These are phyloP conservation scores for Colletotrichum gigasporum DNA, from an alignment of 2,329 filamentous ascomycete genomes.

Conservation along the genomic window DNA sequence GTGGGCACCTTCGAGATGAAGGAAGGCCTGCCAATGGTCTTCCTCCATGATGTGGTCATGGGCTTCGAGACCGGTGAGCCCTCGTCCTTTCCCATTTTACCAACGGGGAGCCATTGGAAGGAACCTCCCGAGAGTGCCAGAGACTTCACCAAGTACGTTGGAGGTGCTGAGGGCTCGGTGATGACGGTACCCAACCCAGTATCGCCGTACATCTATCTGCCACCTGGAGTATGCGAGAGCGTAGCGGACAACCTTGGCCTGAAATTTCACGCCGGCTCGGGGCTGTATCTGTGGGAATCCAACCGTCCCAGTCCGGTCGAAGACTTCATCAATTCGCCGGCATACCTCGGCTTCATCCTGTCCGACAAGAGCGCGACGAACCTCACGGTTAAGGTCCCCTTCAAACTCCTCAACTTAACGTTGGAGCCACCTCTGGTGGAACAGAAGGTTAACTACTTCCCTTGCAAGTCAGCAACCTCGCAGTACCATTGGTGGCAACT, in stretches of 20 bases:
- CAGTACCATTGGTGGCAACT: conserved; percentile 18
- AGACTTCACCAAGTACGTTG: conserved; percentile 2
- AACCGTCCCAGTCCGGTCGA: conserved; percentile 40
- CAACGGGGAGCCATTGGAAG: conserved; percentile 13
- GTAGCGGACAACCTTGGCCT: conserved; percentile 49
- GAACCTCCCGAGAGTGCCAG: background rate
- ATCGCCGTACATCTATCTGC: conserved; percentile 50
- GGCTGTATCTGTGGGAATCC: conserved; percentile 52
- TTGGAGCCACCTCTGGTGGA: conserved; percentile 46
- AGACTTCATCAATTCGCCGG: conserved; percentile 50
- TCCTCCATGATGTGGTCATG: conserved; percentile 33
- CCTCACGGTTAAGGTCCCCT: conserved; percentile 54
- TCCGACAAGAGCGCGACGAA: conserved; percentile 40
- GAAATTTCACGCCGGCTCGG: conserved; percentile 42
- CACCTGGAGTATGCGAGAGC: conserved; percentile 47
- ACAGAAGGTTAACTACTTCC: conserved; percentile 32
- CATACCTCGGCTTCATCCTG: conserved; percentile 51
- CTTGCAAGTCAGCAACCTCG: conserved; percentile 27
- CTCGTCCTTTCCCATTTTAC: conserved; percentile 29
- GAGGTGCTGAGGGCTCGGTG: conserved; percentile 20
- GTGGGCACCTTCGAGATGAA: conserved; percentile 35
- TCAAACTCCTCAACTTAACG: conserved; percentile 50
- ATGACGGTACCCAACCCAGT: conserved; percentile 35
- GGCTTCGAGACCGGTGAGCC: conserved; percentile 33
- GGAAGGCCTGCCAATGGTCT: conserved; percentile 28